A percentile compares a stretch with the other conserved stretches of the same genome.
Evolutionary conservation across 164 flowering plant genomes (phyloP).

Genomic region (Berberis vulgaris): DNA sequence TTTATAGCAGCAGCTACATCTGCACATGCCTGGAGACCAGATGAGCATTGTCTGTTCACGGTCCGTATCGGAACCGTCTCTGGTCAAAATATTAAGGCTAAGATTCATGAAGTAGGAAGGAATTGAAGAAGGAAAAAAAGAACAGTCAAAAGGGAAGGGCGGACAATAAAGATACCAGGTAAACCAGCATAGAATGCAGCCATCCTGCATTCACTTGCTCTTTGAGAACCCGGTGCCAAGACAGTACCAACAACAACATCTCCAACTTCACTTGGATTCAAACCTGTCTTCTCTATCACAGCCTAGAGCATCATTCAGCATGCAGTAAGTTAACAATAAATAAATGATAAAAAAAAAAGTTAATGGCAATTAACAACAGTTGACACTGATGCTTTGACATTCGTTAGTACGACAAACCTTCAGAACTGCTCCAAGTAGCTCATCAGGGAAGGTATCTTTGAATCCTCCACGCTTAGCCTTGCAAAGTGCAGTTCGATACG

Average conservation of each 20-base stretch:
- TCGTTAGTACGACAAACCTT: conserved; percentile 32
- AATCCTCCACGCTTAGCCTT: conserved; percentile 89
- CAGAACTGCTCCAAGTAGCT: conserved; percentile 76
- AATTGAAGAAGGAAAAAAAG: neutral
- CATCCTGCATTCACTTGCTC: conserved; percentile 98
- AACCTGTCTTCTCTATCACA: conserved; percentile 68
- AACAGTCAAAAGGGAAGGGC: neutral
- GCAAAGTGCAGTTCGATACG: conserved; percentile 70
- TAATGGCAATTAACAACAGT: neutral
- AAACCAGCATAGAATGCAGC: conserved; percentile 99
- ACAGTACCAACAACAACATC: conserved; percentile 96
- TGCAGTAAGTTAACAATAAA: neutral
- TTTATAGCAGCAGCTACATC: conserved; percentile 98
- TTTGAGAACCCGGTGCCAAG: conserved; percentile 79
- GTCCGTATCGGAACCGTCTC: conserved; percentile 92
- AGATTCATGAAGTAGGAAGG: neutral
- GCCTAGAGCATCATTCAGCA: conserved; percentile 39
- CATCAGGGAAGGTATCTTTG: conserved; percentile 85
- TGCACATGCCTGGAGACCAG: conserved; percentile 99
- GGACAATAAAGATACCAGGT: conserved; percentile 47
- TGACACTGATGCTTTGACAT: neutral
- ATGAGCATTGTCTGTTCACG: conserved; percentile 94
- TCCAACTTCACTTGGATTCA: conserved; percentile 86
- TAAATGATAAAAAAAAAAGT: neutral
- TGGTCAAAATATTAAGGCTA: conserved; percentile 14